A percentile compares a stretch with the other conserved stretches of the same genome.
phyloP scores from a whole-genome alignment of 495 filamentous ascomycete species.

The Alectoria sarmentosa region DNA sequence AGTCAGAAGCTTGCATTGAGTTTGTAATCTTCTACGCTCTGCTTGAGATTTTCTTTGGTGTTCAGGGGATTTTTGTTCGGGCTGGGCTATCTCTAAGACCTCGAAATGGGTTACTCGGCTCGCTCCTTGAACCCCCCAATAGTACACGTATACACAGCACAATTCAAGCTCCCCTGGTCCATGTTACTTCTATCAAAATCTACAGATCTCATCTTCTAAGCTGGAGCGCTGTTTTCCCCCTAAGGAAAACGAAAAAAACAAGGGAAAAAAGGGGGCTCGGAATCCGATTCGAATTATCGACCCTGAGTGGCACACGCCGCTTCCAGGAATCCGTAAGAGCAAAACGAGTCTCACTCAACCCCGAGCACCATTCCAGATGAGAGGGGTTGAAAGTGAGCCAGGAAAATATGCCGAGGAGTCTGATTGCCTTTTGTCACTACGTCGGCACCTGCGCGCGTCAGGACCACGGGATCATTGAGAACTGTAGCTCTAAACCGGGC shows the following conservation, averaged over 20 bases:
- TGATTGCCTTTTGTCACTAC: background rate
- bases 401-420: background rate
- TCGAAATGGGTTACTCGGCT: background rate
- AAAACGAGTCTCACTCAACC: background rate
- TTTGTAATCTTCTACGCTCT: background rate
- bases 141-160: background rate
- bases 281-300: background rate
- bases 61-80: background rate
- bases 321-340: background rate
- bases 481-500: background rate
- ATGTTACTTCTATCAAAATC: background rate
- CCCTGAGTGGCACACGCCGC: background rate
- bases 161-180: background rate
- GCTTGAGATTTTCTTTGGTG: background rate
- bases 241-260: background rate
- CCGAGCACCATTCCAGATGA: background rate
- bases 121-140: background rate
- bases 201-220: background rate
- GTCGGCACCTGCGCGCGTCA: background rate
- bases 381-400: background rate
- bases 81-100: background rate
- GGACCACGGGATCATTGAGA: background rate
- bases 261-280: background rate
- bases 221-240: background rate
- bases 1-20: background rate